Conservation (phyloP, 345 rosid species). For the Cochlearia excelsa region DNA sequence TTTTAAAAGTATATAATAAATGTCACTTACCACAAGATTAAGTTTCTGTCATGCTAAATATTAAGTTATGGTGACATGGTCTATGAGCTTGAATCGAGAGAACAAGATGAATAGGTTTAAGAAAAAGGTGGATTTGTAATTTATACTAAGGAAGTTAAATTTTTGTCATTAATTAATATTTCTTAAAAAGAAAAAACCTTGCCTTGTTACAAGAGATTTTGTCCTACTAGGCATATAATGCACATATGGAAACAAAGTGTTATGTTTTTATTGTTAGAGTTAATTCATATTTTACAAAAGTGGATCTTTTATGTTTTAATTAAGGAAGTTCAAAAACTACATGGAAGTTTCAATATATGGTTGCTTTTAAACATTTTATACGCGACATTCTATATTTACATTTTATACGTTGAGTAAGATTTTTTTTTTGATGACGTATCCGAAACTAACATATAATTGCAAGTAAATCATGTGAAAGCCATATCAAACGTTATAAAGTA, state of each 20-base stretch:
- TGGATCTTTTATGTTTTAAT: neutral
- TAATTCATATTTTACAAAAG: neutral
- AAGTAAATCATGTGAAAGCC: too few relatives aligned
- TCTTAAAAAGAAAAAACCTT: neutral
- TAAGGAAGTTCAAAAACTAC: neutral
- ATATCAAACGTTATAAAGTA: too few relatives aligned
- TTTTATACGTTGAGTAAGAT: too few relatives aligned
- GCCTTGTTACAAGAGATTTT: neutral
- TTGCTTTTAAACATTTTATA: neutral
- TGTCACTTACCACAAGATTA: constrained; percentile 3
- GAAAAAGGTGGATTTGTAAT: neutral
- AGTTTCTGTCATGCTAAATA: neutral
- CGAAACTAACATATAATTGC: too few relatives aligned
- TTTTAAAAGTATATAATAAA: neutral
- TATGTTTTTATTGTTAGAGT: neutral
- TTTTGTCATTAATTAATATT: neutral
- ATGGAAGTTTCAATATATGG: constrained; percentile 7
- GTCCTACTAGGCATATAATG: neutral
- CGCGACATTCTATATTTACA: too few relatives aligned
- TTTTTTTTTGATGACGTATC: too few relatives aligned
- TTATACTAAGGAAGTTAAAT: neutral
- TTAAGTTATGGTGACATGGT: too few relatives aligned
- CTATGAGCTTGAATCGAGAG: neutral
- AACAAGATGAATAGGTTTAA: neutral
- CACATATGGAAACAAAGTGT: constrained; percentile 5